phyloP scores from a whole-genome alignment of 148 eudicot genomes.

The Rhododendron griersonianum region DNA sequence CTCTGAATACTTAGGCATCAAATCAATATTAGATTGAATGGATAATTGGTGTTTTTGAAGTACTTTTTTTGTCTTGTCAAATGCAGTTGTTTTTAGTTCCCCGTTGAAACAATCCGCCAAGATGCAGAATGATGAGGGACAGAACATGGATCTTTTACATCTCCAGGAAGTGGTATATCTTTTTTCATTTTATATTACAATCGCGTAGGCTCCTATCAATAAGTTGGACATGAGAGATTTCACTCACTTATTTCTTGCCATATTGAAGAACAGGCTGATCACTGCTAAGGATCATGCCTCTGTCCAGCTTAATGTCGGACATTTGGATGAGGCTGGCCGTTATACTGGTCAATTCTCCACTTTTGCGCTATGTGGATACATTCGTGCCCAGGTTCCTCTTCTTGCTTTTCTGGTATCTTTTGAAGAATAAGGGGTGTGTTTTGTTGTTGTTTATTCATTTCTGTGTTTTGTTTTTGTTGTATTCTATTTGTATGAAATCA shows the following conservation, averaged over 20 bases:
- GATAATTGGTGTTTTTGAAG: no score
- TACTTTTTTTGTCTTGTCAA: no score
- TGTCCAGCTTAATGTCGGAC: constrained; percentile 63
- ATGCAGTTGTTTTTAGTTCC: no score
- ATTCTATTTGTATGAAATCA: background rate
- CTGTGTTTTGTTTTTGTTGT: background rate
- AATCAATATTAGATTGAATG: no score
- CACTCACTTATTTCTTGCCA: background rate
- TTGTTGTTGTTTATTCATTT: background rate
- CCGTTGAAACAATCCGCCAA: constrained; percentile 13
- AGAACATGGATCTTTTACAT: constrained; percentile 60
- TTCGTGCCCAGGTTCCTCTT: constrained; percentile 57
- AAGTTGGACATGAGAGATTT: background rate
- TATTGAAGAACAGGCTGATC: constrained; percentile 60
- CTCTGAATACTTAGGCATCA: no score
- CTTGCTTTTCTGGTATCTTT: background rate
- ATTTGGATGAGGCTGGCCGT: constrained; percentile 61
- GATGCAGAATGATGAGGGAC: constrained; percentile 70
- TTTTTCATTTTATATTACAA: no score
- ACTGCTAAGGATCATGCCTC: constrained; percentile 84
- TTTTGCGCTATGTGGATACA: constrained; percentile 61
- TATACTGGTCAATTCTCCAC: constrained; percentile 57
- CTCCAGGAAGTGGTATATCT: constrained; percentile 55
- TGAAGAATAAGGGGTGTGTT: background rate
- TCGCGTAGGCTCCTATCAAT: no score